Evolutionary conservation across 257 asterid species (phyloP), one percentile per base, ranked within the genome.

Genomic region (Plantago elongata): DNA sequence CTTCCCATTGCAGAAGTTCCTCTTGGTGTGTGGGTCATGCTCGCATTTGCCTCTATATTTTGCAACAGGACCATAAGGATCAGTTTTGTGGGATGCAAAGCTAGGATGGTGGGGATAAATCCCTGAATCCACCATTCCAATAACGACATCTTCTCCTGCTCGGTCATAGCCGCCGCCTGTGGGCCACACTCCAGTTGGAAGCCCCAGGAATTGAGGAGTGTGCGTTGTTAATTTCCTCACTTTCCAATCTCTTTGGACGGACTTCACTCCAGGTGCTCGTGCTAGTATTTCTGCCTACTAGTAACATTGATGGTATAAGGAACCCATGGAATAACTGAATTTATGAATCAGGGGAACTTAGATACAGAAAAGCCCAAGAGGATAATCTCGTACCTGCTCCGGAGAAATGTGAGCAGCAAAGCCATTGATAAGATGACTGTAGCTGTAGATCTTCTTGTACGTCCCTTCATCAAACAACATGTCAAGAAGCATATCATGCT

Each of bases 131-230:
- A 93, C 81, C 50, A 93, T 87, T 14, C 94, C 99, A 48, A 93
- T 87, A 11, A 93, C 81, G 65, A 93, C 76, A 80, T 87, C 97
- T 74, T 93, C 99, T 59, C 99, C 99, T 14, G 99, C 99, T 63
- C 92, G 72, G 62, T 93, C 97, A 63, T 76, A 89, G 42, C 97
- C 97, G 72, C 97, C 97, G 60, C 94, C 97, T 17, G 85, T 85
- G 7, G 97, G 96, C 99, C 99, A 93, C 46, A 90, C 99, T 64
- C 96, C 99, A 55, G 95, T 87, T 12, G 99, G 99, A 54, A 93
- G 97, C 51, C 99, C 99, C 84, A 93, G 67, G 72, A 93, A 93
- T 59, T 93, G 86, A 6, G 99, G 99, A 52, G 99, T 93, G 77
- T 93, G 99, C 51, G 95, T 87, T 7, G 99, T 93, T 61, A 93